Base-by-base conservation (phyloP, 2,329 filamentous ascomycete species). In the Aureobasidium sp. region DNA sequence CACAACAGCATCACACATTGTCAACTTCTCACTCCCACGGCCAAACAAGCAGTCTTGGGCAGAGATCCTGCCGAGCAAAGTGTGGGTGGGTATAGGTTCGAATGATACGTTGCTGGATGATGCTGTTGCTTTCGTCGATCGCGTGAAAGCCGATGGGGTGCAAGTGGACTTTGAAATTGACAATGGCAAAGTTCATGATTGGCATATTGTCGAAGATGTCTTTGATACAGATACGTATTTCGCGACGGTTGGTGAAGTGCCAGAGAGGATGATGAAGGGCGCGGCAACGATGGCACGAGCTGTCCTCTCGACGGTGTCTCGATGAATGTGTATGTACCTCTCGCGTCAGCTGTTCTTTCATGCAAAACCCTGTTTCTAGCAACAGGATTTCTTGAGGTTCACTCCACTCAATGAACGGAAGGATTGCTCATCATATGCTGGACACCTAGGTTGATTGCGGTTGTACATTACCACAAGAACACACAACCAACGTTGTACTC, bases 101-200 rank as follows among this genome's bases (percentile, higher is more conserved):
- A 44, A 64, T 17, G 63, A 62, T 12, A 9, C 39, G 1, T 51
- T 64, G 7, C 12, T 62, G 34, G 58, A 59, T 25, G 63, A 64
- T 22, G 45, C 52, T 15, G 14, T 53, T 17, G 34, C 39, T 20
- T 64, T 62, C 27, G 52, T 37, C 34, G 45, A 62, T 2, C 8
- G n/a, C 2, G 8, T 49, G 15, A 56, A 22, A 7, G 49, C 44
- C 3, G 63, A 58, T 36, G 63, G 63, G 15, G 53, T 60, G 2
- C 22, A 59, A 5, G 53, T 62, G 2, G 41, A 39, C 1, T 41
- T 64, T 31, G 51, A 62, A 14, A 27, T 62, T 34, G 5, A 41
- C 2, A 20, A 55, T 17, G 63, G 59, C 11, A 47, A 42, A 17
- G 27, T 41, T 14, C 63, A 64, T 29, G 63, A 34, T 6, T 45